Conservation (phyloP, 306 rosid species). For the Cucurbita argyrosperma region DNA sequence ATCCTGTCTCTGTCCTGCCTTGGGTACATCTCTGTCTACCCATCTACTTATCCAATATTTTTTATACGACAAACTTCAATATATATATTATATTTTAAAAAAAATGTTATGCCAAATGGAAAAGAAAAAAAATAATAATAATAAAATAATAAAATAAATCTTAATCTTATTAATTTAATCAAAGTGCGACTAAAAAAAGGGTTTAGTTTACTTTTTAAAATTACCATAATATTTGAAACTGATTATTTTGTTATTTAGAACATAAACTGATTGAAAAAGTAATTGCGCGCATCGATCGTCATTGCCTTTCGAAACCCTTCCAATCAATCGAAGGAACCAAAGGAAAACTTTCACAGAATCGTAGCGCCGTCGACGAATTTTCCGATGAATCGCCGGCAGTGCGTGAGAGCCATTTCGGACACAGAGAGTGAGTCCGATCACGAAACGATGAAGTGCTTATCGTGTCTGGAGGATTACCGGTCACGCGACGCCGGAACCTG, state of each 20-base stretch:
- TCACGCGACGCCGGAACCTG: constrained; percentile 47
- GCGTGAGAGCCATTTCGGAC: neutral
- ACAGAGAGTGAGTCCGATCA: constrained; percentile 11
- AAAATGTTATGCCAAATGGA: no score
- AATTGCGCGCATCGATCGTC: neutral
- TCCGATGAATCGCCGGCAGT: constrained; percentile 17
- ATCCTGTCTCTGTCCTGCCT: no score
- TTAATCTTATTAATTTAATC: no score
- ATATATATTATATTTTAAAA: no score
- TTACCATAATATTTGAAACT: neutral
- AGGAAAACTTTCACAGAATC: neutral
- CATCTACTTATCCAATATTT: no score
- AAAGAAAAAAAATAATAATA: no score
- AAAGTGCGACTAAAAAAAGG: no score
- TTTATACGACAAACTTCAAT: no score
- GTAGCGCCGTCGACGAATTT: neutral
- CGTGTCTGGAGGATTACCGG: constrained; percentile 29
- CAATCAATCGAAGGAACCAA: neutral
- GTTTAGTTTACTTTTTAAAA: no score
- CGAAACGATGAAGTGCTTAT: constrained; percentile 26
- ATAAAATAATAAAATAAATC: no score
- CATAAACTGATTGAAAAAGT: neutral
- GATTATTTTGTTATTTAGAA: neutral
- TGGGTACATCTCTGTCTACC: no score
- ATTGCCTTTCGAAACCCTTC: neutral